A percentile compares a stretch with the other conserved stretches of the same genome.
These are phyloP conservation scores for Trametes polyzona DNA, from an alignment of 1,284 basidiomycete species.

Conservation along the genomic window DNA sequence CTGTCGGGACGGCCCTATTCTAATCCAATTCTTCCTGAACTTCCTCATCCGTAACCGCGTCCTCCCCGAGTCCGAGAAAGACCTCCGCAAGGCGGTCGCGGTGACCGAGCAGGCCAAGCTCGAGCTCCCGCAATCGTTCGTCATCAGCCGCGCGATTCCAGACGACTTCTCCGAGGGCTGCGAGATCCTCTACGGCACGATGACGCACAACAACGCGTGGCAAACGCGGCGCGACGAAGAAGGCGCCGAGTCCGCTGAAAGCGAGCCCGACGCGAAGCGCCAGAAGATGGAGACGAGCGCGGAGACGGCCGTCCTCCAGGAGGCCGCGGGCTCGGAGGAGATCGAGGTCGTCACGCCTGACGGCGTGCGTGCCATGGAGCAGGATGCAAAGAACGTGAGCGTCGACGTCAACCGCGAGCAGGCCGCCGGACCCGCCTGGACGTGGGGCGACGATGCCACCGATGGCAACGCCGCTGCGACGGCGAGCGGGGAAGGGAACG, in stretches of 20 bases:
- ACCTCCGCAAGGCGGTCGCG: slow-evolving; percentile 51
- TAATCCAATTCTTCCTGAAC: slow-evolving; percentile 63
- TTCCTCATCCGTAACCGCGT: slow-evolving; percentile 64
- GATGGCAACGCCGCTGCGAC: neutral
- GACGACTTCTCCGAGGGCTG: slow-evolving; percentile 57
- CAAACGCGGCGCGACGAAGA: slow-evolving; percentile 7
- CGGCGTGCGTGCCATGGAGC: slow-evolving; percentile 20
- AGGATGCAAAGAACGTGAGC: slow-evolving; percentile 20
- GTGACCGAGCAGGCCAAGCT: slow-evolving; percentile 51
- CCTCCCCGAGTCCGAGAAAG: slow-evolving; percentile 51
- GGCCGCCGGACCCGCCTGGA: slow-evolving; percentile 1
- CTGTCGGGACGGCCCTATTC: slow-evolving; percentile 49
- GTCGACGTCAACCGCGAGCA: slow-evolving; percentile 14
- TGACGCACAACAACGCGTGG: slow-evolving; percentile 32
- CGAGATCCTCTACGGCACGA: slow-evolving; percentile 49
- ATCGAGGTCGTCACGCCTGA: slow-evolving; percentile 31
- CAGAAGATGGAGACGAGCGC: slow-evolving; percentile 24
- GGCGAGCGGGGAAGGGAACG: neutral
- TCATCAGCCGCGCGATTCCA: slow-evolving; percentile 55
- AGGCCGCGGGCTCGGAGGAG: slow-evolving; percentile 14
- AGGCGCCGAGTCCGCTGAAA: slow-evolving; percentile 2
- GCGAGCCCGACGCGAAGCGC: slow-evolving; percentile 31
- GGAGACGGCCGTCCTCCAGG: slow-evolving; percentile 17
- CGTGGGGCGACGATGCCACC: slow-evolving; percentile 10
- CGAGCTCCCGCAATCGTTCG: slow-evolving; percentile 61